Conservation (phyloP, 208 protist species). For the Acanthamoeba healyi region DNA sequence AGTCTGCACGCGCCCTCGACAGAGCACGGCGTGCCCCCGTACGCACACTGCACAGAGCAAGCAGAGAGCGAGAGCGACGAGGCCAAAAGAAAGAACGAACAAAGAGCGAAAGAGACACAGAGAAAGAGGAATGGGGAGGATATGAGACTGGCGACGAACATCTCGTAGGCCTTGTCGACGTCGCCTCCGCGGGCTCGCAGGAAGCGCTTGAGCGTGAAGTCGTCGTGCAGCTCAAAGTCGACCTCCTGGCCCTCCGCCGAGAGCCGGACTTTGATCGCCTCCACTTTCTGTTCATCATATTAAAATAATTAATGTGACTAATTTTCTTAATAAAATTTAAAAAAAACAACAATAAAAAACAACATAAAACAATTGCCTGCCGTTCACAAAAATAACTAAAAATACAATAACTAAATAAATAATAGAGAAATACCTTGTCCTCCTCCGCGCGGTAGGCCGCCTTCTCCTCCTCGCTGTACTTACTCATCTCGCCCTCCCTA, state of each 20-base stretch:
- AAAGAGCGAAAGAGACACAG: not conserved
- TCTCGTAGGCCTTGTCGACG: slow-evolving; percentile 70
- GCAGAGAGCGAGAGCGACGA: not conserved
- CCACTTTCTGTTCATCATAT: slow-evolving; percentile 34
- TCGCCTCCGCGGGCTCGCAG: slow-evolving; percentile 64
- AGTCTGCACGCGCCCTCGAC: too few relatives aligned
- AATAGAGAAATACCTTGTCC: not conserved
- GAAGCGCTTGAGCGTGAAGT: slow-evolving; percentile 61
- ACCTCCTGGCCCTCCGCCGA: not conserved
- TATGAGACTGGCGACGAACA: slow-evolving; percentile 70
- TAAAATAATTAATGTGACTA: not conserved
- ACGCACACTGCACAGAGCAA: too few relatives aligned
- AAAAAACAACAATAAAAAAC: not conserved
- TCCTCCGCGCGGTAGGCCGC: slow-evolving; percentile 46
- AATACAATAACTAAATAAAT: not conserved
- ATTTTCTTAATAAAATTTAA: not conserved
- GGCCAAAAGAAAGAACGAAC: not conserved
- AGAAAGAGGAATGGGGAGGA: not conserved
- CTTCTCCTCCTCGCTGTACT: slow-evolving; percentile 66
- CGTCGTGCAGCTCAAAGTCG: slow-evolving; percentile 60
- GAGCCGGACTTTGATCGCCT: slow-evolving; percentile 9
- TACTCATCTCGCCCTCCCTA: slow-evolving; percentile 38
- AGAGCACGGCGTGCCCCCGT: too few relatives aligned
- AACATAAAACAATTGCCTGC: not conserved
- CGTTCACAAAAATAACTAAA: not conserved